Evolutionary conservation across 164 flowering plant genomes (phyloP).

Genomic region (Cinnamomum micranthum): DNA sequence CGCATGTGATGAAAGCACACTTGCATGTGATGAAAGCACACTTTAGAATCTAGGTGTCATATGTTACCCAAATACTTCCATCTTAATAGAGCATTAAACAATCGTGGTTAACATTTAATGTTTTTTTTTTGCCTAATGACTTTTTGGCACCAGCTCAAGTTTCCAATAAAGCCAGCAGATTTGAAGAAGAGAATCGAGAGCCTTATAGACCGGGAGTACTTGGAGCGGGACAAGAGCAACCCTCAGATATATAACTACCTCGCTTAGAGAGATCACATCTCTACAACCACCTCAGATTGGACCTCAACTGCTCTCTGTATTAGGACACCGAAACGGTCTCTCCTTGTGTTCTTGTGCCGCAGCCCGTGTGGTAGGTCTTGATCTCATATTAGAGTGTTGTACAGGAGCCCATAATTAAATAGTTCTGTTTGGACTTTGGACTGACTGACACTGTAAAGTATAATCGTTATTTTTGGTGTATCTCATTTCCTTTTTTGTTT

Average conservation of each 20-base stretch:
- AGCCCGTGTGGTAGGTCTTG: neutral
- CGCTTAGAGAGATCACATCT: conserved; percentile 33
- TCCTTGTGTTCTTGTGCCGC: conserved; percentile 1
- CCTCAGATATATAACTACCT: conserved; percentile 96
- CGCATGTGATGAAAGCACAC: no score
- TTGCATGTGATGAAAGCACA: no score
- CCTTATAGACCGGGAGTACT: conserved; percentile 91
- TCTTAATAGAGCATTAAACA: no score
- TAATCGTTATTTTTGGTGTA: neutral
- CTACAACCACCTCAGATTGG: neutral
- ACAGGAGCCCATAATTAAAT: neutral
- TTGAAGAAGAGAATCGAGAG: conserved; percentile 96
- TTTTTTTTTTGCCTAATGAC: neutral
- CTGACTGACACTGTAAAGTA: neutral
- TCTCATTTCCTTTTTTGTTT: neutral
- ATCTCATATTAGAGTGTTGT: conserved; percentile 3
- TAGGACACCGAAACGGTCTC: neutral
- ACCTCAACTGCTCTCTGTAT: neutral
- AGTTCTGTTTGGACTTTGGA: neutral
- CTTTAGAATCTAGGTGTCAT: no score
- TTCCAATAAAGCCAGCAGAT: conserved; percentile 95
- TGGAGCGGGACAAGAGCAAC: conserved; percentile 94
- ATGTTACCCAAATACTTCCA: no score
- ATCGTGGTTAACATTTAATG: no score
- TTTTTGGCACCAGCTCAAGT: conserved; percentile 65